Conservation (phyloP, 441 rosid genomes). For the Cnidoscolus chayamansa region DNA sequence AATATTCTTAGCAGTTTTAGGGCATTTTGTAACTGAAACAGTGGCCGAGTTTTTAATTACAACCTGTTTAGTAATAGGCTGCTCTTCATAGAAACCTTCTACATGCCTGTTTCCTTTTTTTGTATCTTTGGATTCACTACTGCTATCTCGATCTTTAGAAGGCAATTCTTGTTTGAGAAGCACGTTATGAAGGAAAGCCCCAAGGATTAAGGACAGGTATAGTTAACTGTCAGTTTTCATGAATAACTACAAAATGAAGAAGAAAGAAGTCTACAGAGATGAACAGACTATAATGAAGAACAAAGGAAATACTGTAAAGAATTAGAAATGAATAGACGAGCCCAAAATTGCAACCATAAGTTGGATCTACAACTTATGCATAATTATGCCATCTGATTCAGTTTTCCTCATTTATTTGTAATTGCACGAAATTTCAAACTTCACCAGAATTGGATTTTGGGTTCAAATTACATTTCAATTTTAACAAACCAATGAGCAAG, state of each 20-base stretch:
- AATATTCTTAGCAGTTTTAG: conserved; percentile 57
- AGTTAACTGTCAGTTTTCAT: conserved; percentile 22
- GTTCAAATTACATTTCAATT: too few species aligned
- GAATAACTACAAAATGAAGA: conserved; percentile 8
- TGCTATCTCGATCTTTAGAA: conserved; percentile 34
- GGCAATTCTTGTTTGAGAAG: conserved; percentile 42
- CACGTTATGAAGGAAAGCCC: conserved; percentile 52
- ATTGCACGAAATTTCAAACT: not conserved
- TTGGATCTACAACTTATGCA: conserved; percentile 20
- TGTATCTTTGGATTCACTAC: conserved; percentile 29
- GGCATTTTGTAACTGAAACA: conserved; percentile 61
- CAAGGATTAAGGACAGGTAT: conserved; percentile 36
- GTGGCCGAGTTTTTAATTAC: conserved; percentile 45
- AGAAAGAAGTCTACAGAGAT: too few species aligned
- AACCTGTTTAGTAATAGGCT: conserved; percentile 51
- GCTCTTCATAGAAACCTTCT: conserved; percentile 74
- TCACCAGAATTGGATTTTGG: not conserved
- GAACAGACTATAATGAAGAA: conserved; percentile 2
- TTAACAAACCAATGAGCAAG: not conserved
- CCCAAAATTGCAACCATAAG: conserved; percentile 6
- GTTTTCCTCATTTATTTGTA: conserved; percentile 3
- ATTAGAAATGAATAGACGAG: not conserved
- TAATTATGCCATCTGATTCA: conserved; percentile 16
- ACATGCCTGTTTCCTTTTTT: conserved; percentile 39
- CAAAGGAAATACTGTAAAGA: too few species aligned